These are phyloP conservation scores for Lentinula aciculospora DNA, from an alignment of 768 basidiomycete genomes.

Conservation along the genomic window DNA sequence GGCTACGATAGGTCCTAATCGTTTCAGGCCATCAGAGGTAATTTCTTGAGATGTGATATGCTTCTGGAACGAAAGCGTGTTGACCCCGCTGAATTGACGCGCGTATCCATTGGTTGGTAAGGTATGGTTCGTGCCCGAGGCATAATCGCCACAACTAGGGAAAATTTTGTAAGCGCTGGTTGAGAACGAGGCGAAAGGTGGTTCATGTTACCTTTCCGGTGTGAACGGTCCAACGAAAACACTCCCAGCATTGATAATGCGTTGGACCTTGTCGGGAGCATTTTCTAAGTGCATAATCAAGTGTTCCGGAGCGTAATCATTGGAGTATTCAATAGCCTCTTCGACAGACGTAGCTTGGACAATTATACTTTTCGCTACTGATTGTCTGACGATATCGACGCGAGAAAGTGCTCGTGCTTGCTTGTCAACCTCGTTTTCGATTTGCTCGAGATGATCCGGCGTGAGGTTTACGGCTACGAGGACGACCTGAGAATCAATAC, in stretches of 20 bases:
- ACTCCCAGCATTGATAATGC: constrained; percentile 89
- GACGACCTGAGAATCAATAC: constrained; percentile 96
- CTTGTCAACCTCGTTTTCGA: constrained; percentile 79
- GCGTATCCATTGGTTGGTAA: constrained; percentile 96
- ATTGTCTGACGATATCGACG: constrained; percentile 86
- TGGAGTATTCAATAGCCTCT: constrained; percentile 85
- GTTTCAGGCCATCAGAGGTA: constrained; percentile 66
- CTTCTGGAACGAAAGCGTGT: constrained; percentile 96
- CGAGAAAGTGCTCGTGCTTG: constrained; percentile 86
- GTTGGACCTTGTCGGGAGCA: constrained; percentile 56
- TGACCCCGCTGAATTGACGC: constrained; percentile 96
- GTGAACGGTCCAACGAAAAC: constrained; percentile 95
- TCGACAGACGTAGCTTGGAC: constrained; percentile 62
- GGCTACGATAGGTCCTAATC: constrained; percentile 81
- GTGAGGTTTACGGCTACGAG: constrained; percentile 76
- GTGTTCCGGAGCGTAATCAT: constrained; percentile 98
- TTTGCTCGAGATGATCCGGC: constrained; percentile 52
- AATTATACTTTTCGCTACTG: constrained; percentile 86
- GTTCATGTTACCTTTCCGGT: constrained; percentile 83
- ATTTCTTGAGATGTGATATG: constrained; percentile 97
- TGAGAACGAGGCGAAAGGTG: not conserved
- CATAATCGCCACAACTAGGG: constrained; percentile 92
- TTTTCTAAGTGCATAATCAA: constrained; percentile 84
- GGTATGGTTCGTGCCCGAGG: constrained; percentile 98
- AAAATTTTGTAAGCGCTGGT: not conserved